Conservation (phyloP, 805 yeast species). For the Lipomyces japonicus region DNA sequence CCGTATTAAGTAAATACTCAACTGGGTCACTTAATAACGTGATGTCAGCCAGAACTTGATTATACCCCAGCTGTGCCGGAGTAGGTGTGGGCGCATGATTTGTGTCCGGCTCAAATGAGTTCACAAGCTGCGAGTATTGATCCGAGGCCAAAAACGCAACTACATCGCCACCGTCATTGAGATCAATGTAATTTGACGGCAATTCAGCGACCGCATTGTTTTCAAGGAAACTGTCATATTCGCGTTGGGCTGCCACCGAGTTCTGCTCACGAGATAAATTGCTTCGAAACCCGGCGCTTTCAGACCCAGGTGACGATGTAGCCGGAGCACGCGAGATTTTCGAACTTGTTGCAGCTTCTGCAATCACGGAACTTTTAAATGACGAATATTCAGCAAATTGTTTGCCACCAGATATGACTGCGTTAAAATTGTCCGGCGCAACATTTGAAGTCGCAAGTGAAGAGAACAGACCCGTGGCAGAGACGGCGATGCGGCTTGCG, state of each 20-base stretch:
- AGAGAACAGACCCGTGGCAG: conserved; percentile 11
- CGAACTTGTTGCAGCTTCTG: not conserved
- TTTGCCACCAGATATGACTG: too few species aligned
- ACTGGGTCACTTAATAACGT: conserved; percentile 22
- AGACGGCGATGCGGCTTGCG: conserved; percentile 4
- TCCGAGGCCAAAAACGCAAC: conserved; percentile 15
- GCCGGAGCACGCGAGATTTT: not conserved
- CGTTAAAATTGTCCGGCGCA: too few species aligned
- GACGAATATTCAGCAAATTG: too few species aligned
- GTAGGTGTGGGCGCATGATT: conserved; percentile 11
- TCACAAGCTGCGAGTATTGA: conserved; percentile 10
- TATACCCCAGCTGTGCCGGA: conserved; percentile 7
- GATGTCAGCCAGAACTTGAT: conserved; percentile 12
- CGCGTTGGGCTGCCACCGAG: not conserved
- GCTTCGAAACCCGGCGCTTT: not conserved
- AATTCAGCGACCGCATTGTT: not conserved
- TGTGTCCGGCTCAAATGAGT: conserved; percentile 9
- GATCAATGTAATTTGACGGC: not conserved
- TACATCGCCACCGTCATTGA: conserved; percentile 23
- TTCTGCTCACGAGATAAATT: not conserved
- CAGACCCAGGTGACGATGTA: not conserved
- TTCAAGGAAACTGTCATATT: not conserved
- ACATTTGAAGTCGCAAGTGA: conserved; percentile 14
- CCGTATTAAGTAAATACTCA: conserved; percentile 18
- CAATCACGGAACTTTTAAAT: not conserved